A percentile compares a stretch with the other conserved stretches of the same genome.
phyloP scores from a whole-genome alignment of 169 alveolate genomes.

The Plasmodium gallinaceum region DNA sequence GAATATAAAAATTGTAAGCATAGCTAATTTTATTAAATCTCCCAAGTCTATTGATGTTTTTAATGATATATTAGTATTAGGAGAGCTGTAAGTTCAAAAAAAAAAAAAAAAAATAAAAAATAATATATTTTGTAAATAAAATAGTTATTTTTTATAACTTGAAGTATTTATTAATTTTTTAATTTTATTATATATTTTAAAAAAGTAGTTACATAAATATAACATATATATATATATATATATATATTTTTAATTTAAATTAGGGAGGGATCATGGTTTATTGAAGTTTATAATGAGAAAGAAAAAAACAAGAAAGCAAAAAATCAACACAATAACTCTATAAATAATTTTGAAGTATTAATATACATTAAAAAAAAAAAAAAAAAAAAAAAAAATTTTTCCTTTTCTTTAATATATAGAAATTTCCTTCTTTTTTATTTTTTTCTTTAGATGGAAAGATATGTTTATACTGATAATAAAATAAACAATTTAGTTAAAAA shows the following conservation, averaged over 20 bases:
- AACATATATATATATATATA: neutral
- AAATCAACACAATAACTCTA: neutral
- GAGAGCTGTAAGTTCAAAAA: constrained; percentile 26
- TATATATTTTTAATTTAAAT: neutral
- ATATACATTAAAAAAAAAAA: neutral
- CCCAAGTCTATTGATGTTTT: constrained; percentile 29
- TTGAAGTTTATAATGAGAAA: constrained; percentile 39
- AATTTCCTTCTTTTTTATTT: neutral
- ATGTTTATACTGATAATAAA: neutral
- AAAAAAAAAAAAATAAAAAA: neutral
- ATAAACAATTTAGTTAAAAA: constrained; percentile 8
- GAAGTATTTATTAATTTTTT: too few relatives aligned
- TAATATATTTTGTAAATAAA: neutral
- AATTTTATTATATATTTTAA: too few relatives aligned
- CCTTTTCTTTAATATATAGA: neutral
- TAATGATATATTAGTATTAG: constrained; percentile 30
- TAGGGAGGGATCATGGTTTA: constrained; percentile 43
- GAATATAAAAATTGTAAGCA: constrained; percentile 49
- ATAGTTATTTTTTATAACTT: too few relatives aligned
- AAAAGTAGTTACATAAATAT: neutral
- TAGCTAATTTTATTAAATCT: constrained; percentile 1
- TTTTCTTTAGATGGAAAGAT: constrained; percentile 31
- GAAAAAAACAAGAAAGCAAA: constrained; percentile 1
- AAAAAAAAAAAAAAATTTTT: neutral
- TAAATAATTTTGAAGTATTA: constrained; percentile 10